A percentile compares a stretch with the other conserved stretches of the same genome.
Conservation (phyloP, 495 filamentous ascomycete species). For the Xylaria palmicola region DNA sequence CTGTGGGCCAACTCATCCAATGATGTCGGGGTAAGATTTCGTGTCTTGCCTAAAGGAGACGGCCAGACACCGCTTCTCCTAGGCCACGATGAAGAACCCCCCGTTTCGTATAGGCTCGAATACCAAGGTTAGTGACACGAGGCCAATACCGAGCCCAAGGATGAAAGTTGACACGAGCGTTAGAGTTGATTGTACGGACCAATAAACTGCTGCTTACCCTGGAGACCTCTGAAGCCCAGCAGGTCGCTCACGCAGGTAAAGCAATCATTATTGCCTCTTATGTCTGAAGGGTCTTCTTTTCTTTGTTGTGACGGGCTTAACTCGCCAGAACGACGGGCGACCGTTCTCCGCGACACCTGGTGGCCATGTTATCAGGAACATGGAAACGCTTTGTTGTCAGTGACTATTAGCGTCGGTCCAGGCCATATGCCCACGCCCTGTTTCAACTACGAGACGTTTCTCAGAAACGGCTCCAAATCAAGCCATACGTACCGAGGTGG, state of each 20-base stretch:
- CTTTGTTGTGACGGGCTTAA: neutral
- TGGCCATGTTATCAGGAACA: neutral
- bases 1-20: conserved; percentile 59
- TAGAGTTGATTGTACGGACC: conserved; percentile 62
- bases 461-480: neutral
- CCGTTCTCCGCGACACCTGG: neutral
- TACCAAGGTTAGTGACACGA: conserved; percentile 53
- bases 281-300: conserved; percentile 29
- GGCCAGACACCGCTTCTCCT: conserved; percentile 41
- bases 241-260: conserved; percentile 50
- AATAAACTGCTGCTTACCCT: conserved; percentile 56
- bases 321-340: neutral
- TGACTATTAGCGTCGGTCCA: conserved; percentile 9
- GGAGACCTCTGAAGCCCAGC: conserved; percentile 56
- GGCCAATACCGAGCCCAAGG: neutral
- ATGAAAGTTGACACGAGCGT: conserved; percentile 10
- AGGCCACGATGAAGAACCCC: conserved; percentile 52
- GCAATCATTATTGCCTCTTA: conserved; percentile 57
- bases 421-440: neutral
- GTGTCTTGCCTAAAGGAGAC: conserved; percentile 37
- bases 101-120: conserved; percentile 59
- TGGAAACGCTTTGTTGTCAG: conserved; percentile 9
- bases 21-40: conserved; percentile 58
- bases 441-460: neutral
- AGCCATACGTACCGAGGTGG: conserved; percentile 9